Evolutionary conservation across 768 basidiomycete genomes (phyloP).

Genomic region (Boletus rufocinnamomeus): DNA sequence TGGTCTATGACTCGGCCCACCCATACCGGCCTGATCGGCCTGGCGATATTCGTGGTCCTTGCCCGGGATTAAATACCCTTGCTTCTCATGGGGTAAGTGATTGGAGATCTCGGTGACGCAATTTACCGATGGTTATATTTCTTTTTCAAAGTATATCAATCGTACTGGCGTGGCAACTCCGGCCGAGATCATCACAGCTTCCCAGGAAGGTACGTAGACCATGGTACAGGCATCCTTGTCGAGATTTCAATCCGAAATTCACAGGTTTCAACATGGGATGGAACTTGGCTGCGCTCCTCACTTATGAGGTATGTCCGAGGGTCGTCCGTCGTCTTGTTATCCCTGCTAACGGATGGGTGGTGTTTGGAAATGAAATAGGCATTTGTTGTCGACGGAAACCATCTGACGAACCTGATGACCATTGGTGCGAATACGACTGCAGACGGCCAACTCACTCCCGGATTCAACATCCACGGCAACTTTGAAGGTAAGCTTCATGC

Average conservation of each 20-base stretch:
- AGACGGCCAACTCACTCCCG: constrained; percentile 3
- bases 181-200: not conserved
- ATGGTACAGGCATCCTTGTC: not conserved
- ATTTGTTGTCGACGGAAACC: constrained; percentile 30
- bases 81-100: constrained; percentile 28
- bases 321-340: not conserved
- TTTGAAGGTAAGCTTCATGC: constrained; percentile 4
- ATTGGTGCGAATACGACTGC: constrained; percentile 26
- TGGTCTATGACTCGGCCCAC: constrained; percentile 21
- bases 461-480: not conserved
- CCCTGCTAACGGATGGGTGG: not conserved
- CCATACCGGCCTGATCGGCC: constrained; percentile 18
- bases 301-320: constrained; percentile 20
- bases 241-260: not conserved
- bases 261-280: constrained; percentile 30
- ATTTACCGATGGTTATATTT: not conserved
- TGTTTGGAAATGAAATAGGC: constrained; percentile 8
- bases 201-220: not conserved
- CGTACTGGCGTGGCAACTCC: not conserved
- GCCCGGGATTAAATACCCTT: constrained; percentile 28
- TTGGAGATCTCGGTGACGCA: not conserved
- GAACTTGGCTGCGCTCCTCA: constrained; percentile 20
- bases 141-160: constrained; percentile 2
- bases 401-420: constrained; percentile 29
- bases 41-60: constrained; percentile 28